These are phyloP conservation scores for Pelargonium fulgidum DNA, from an alignment of 441 rosid genomes.

Conservation along the genomic window DNA sequence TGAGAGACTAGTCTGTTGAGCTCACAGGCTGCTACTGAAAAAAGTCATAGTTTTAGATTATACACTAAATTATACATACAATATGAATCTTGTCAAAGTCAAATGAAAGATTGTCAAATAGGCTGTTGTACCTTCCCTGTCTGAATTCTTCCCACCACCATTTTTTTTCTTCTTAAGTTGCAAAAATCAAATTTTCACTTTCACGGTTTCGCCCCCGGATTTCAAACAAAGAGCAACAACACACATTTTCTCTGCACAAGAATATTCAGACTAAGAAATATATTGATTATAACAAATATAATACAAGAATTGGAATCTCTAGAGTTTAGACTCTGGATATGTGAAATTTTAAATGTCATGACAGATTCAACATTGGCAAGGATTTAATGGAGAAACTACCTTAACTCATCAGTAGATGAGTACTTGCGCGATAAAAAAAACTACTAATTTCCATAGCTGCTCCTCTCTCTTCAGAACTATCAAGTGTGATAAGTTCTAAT, in stretches of 20 bases:
- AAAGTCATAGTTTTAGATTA: neutral
- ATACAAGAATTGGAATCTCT: too few species aligned
- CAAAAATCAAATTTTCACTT: neutral
- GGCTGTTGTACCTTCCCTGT: constrained; percentile 1
- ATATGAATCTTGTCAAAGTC: neutral
- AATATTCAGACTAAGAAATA: neutral
- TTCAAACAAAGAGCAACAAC: neutral
- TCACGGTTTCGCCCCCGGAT: neutral
- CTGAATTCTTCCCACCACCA: neutral
- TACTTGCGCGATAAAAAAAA: neutral
- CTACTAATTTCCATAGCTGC: too few species aligned
- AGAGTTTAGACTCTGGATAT: too few species aligned
- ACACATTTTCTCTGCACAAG: neutral
- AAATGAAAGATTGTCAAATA: neutral
- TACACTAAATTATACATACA: too few species aligned
- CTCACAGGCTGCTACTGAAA: neutral
- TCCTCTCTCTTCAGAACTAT: constrained; percentile 8
- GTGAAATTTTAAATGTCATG: too few species aligned
- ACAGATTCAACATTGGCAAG: too few species aligned
- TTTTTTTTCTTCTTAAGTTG: neutral
- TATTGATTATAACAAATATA: too few species aligned
- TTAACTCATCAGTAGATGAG: too few species aligned
- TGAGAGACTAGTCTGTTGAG: too few species aligned
- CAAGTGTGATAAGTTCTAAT: constrained; percentile 5
- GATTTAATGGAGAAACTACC: too few species aligned